Conservation (phyloP, 2,329 filamentous ascomycete genomes). For the Apiospora kogelbergensis region DNA sequence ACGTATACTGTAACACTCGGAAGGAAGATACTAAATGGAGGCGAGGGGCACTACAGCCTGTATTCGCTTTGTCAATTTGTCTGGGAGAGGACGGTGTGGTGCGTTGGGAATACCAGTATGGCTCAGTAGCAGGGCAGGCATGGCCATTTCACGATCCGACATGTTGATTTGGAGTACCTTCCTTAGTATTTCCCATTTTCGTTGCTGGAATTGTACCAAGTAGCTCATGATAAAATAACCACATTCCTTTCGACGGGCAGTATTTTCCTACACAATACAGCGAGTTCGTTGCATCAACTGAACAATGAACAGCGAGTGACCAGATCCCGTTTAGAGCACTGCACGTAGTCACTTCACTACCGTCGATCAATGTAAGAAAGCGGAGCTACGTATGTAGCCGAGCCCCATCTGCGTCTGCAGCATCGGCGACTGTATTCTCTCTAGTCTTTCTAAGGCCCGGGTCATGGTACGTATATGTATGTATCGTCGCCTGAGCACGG, state of each 20-base stretch:
- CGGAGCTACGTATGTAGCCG: neutral
- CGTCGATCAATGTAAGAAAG: conserved; percentile 2
- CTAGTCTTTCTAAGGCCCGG: neutral
- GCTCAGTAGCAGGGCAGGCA: neutral
- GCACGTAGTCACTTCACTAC: neutral
- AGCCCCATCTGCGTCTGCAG: neutral
- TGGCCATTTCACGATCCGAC: neutral
- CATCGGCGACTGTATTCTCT: neutral
- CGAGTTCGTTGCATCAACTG: neutral
- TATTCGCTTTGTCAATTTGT: neutral
- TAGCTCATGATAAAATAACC: neutral
- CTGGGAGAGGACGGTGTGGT: neutral
- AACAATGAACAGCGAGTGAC: neutral
- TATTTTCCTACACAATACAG: neutral
- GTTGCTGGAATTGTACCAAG: conserved; percentile 2
- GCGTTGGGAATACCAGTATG: neutral
- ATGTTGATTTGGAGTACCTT: conserved; percentile 9
- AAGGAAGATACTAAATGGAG: neutral
- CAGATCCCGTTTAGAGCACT: neutral
- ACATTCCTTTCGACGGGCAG: conserved; percentile 1
- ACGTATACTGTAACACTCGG: neutral
- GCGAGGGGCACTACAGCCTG: neutral
- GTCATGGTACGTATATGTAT: no score
- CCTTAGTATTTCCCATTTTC: conserved; percentile 3
- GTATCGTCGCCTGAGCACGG: neutral